phyloP scores from a whole-genome alignment of 306 rosid genomes.

The Dalbergia cochinchinensis region DNA sequence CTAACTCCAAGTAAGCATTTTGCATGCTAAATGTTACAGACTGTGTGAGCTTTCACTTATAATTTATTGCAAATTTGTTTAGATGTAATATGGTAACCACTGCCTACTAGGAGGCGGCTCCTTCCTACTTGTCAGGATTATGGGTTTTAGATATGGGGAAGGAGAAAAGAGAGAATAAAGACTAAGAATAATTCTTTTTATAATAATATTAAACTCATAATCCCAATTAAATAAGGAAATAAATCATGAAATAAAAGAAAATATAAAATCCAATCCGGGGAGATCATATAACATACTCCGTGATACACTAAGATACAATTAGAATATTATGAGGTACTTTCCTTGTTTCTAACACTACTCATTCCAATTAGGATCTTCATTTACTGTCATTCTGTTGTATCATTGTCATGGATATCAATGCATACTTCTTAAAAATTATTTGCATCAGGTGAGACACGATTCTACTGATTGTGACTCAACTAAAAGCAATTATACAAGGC shows the following conservation, averaged over 20 bases:
- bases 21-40: conserved; percentile 23
- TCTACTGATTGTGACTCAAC: conserved; percentile 24
- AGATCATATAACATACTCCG: background rate
- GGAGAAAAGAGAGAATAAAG: background rate
- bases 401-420: conserved; percentile 10
- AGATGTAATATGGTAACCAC: conserved; percentile 20
- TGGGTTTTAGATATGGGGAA: background rate
- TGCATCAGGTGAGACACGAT: conserved; percentile 52
- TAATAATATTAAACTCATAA: background rate
- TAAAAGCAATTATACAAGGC: conserved; percentile 19
- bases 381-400: conserved; percentile 18
- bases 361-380: conserved; percentile 19
- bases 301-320: background rate
- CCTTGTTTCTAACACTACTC: background rate
- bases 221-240: background rate
- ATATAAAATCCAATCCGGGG: background rate
- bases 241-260: too few relatives aligned
- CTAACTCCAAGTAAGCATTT: conserved; percentile 28
- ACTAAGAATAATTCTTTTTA: background rate
- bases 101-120: background rate
- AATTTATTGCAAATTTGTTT: conserved; percentile 26
- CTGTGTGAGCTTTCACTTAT: conserved; percentile 7
- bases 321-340: background rate
- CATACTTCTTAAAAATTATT: conserved; percentile 16
- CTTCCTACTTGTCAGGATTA: conserved; percentile 15